Evolutionary conservation across 495 filamentous ascomycete species (phyloP), one percentile per base, ranked within the genome.

Genomic region (Trichoderma reesei): DNA sequence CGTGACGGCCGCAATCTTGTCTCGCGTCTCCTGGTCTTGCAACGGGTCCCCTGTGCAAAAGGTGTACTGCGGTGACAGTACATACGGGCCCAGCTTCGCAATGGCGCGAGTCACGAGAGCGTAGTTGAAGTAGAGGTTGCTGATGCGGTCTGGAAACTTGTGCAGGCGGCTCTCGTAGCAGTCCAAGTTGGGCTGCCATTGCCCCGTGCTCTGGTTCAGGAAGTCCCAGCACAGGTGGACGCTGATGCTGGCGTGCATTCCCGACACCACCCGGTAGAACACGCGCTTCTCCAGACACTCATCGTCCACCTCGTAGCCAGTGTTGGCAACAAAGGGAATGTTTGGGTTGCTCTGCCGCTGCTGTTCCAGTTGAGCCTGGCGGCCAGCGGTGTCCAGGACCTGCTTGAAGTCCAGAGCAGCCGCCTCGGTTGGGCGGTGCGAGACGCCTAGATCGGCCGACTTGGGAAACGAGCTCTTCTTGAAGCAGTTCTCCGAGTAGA

Each of bases 101-200:
- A 96, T 81, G 20, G 94, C 94, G 67, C 94, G 91, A 8, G 92
- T 85, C 26, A 98, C 81, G 37, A 98, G 82, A 0, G 94, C 94
- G 72, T 96, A 98, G 81, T 98, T 96, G 80, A 98, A 98, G 78
- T 98, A 98, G 65, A 98, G 84, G 74, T 98, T 98, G 63, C 93
- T 93, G 71, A 97, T 88, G 62, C 92, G 89, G 67, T 98, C 94
- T 0, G 93, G 92, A 69, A 90, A 85, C 8, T 80, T 79, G 70
- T 94, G 87, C 18, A 98, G 83, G 13, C 94, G 88, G 20, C 86
- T 79, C 72, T 88, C 85, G 82, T 94, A 98, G 80, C 94, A 98
- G 69, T 83, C 80, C 39, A 96, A 76, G 69, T 98, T 98, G 14
- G 94, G 95, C 56, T 87, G 85, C 94, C 94, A 98, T 75, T 91